Base-by-base conservation (phyloP, 805 yeast species). In the Tetrapisispora arboricola region DNA sequence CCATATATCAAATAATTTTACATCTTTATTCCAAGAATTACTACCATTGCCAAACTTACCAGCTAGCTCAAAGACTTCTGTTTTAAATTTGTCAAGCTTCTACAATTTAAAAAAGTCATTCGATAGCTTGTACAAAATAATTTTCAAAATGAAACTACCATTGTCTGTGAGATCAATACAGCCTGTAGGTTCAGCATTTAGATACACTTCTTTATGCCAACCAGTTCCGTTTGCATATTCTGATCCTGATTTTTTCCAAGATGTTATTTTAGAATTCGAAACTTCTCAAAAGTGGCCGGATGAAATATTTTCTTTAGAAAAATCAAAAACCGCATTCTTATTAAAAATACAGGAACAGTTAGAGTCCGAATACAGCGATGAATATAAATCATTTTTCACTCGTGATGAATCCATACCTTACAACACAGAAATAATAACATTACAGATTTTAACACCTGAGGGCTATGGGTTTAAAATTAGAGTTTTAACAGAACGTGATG, bases 241-340 rank as follows among this genome's bases (percentile, higher is more conserved):
- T 2, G 78, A 73, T 49, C 87, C 86, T 4, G 84, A 82, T 54
- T 84, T 82, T 55, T 76, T 85, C 68, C 84, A 82, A 51, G 88
- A 84, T 33, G 78, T 80, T 13, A 71, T 92, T 9, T 58, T 92
- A 28, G 95, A 88, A 61, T 85, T 92, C 60, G 98, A 92, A 64
- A 68, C 84, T 3, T 84, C 95, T 2, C 71, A 75, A n/a, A 78
- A 78, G 58, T 92, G 99, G 99, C 99, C 99, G 2, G 94, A 84
- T 60, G 96, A 92, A 58, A 58, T 86, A 6, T 64, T 70, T 30
- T 87, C 96, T 2, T 64, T 87, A 41, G 97, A 92, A 59, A 80
- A 82, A 53, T 82, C 95, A 13, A 92, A 92, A 56, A 76, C 94
- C 25, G 97, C 97, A 7, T 85, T 92, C 50, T 65, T 90, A 51